These are phyloP conservation scores for Zoysia pacifica DNA, from an alignment of 176 grass and related monocot species.

Conservation along the genomic window DNA sequence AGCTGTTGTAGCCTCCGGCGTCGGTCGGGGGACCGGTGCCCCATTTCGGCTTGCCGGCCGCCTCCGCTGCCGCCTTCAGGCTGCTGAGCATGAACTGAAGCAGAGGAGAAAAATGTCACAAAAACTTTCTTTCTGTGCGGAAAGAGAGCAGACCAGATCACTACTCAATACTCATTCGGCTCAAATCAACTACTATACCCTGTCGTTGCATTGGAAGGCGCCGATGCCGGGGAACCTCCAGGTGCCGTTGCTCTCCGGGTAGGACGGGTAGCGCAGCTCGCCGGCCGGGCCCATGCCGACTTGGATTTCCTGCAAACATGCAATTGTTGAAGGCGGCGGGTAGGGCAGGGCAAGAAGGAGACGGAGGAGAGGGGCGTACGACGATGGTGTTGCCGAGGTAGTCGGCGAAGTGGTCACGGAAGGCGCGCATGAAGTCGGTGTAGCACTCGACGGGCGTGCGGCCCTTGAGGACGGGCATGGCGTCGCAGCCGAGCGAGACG, in stretches of 20 bases:
- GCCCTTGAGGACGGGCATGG: conserved; percentile 75
- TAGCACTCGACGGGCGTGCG: conserved; percentile 81
- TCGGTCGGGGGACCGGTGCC: conserved; percentile 50
- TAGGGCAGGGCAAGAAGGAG: too few relatives aligned
- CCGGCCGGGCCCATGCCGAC: conserved; percentile 87
- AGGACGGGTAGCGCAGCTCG: conserved; percentile 83
- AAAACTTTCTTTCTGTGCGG: neutral
- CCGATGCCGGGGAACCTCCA: conserved; percentile 80
- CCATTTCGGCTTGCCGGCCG: conserved; percentile 61
- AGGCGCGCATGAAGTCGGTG: conserved; percentile 87
- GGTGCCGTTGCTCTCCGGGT: conserved; percentile 67
- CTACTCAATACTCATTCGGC: too few relatives aligned
- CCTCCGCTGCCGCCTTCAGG: conserved; percentile 58
- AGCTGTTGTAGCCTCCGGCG: conserved; percentile 67
- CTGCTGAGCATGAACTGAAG: conserved; percentile 57
- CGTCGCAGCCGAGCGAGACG: conserved; percentile 76
- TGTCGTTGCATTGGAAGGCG: conserved; percentile 82
- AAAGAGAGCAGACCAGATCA: too few relatives aligned
- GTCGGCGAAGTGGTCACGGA: conserved; percentile 62
- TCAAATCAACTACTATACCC: conserved; percentile 29
- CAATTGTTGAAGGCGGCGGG: too few relatives aligned
- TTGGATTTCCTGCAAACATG: conserved; percentile 62
- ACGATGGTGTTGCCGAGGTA: conserved; percentile 75
- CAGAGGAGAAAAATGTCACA: neutral
- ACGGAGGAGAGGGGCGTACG: conserved; percentile 19